These are phyloP conservation scores for Penicillium robsamsonii DNA, from an alignment of 495 filamentous ascomycete genomes.

Conservation along the genomic window DNA sequence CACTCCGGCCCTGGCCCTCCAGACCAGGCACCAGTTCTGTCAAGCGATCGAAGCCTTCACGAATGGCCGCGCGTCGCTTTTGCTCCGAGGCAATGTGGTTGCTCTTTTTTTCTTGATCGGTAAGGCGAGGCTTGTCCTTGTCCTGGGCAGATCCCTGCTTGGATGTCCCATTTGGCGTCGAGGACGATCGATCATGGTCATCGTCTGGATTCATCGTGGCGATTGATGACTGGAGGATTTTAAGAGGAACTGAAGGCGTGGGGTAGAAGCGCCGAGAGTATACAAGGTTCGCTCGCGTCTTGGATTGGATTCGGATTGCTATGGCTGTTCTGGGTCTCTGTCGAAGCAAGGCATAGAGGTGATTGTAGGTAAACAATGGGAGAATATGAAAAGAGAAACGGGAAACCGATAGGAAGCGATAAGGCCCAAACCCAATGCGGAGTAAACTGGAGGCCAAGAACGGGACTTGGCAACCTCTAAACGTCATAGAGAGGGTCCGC, in stretches of 20 bases:
- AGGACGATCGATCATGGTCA: conserved; percentile 38
- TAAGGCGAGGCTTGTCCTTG: conserved; percentile 71
- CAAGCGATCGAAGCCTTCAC: conserved; percentile 81
- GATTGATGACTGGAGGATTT: conserved; percentile 24
- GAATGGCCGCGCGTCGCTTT: conserved; percentile 82
- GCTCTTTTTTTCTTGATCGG: conserved; percentile 82
- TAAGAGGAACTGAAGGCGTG: conserved; percentile 13
- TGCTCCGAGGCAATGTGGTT: conserved; percentile 91
- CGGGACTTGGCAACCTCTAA: conserved; percentile 26
- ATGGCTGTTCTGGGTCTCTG: background rate
- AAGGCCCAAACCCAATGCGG: conserved; percentile 26
- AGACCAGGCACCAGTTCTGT: conserved; percentile 80
- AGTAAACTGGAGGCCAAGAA: conserved; percentile 19
- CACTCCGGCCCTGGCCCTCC: conserved; percentile 79
- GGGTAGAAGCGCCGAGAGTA: conserved; percentile 21
- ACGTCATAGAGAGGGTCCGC: conserved; percentile 34
- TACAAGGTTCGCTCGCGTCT: background rate
- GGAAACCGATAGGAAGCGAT: conserved; percentile 17
- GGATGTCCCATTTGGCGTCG: conserved; percentile 61
- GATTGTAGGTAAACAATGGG: conserved; percentile 1
- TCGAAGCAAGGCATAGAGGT: background rate
- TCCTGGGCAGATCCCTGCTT: conserved; percentile 44
- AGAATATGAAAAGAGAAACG: background rate
- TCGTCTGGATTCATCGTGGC: conserved; percentile 31
- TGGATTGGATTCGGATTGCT: background rate